phyloP scores from a whole-genome alignment of 176 grass and related monocot genomes.

The Raddia distichophylla region DNA sequence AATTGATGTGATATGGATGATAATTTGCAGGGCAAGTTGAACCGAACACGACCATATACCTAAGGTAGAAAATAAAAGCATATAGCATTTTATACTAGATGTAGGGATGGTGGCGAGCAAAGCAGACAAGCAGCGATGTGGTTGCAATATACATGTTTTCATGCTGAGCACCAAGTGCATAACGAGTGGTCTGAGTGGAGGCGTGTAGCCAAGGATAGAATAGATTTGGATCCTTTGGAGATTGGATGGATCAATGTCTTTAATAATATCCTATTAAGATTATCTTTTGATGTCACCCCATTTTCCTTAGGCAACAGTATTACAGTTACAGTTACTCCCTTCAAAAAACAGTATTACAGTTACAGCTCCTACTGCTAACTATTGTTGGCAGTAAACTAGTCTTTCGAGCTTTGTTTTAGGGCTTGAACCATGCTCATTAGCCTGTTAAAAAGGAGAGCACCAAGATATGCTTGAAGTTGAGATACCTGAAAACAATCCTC shows the following conservation, averaged over 20 bases:
- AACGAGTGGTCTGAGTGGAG: conserved; percentile 17
- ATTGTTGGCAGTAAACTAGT: neutral
- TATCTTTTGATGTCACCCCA: neutral
- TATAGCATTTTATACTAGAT: conserved; percentile 13
- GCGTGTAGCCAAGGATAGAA: conserved; percentile 19
- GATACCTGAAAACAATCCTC: neutral
- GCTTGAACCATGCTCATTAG: neutral
- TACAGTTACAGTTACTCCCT: too few species aligned
- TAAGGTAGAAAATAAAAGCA: conserved; percentile 13
- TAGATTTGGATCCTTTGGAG: conserved; percentile 28
- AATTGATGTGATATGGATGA: conserved; percentile 39
- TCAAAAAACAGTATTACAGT: neutral
- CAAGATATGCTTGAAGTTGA: conserved; percentile 17
- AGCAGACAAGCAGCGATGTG: neutral
- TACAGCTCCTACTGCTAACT: conserved; percentile 6
- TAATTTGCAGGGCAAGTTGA: conserved; percentile 38
- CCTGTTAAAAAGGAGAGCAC: neutral
- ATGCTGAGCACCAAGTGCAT: conserved; percentile 10
- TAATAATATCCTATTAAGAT: neutral
- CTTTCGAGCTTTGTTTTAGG: neutral
- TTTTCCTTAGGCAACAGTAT: neutral
- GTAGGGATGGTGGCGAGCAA: conserved; percentile 26
- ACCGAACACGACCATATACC: neutral
- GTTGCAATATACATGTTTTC: conserved; percentile 29
- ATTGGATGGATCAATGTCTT: conserved; percentile 2